Conservation (phyloP, 2,329 filamentous ascomycete species). For the Venturia pyrina region DNA sequence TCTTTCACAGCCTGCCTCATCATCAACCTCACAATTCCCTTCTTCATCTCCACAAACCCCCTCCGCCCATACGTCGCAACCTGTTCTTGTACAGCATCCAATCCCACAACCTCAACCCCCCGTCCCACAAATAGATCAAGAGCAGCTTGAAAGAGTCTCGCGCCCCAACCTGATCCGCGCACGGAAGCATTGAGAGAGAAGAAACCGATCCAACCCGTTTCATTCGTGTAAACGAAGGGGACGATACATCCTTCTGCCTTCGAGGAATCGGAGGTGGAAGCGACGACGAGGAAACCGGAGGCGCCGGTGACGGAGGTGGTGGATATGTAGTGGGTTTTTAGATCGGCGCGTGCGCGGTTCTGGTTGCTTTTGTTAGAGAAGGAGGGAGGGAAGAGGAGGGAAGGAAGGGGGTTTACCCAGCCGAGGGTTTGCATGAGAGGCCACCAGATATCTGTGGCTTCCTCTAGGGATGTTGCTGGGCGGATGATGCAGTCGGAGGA, state of each 20-base stretch:
- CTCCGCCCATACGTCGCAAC: constrained; percentile 25
- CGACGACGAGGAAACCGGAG: constrained; percentile 23
- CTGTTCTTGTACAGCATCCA: constrained; percentile 29
- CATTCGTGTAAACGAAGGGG: constrained; percentile 24
- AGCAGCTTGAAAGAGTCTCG: constrained; percentile 22
- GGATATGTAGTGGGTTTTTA: constrained; percentile 22
- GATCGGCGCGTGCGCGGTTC: constrained; percentile 26
- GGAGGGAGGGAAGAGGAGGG: too few species aligned
- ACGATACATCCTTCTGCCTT: constrained; percentile 25
- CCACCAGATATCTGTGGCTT: constrained; percentile 25
- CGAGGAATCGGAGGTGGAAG: constrained; percentile 16
- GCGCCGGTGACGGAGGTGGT: constrained; percentile 14
- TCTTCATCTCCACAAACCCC: constrained; percentile 22
- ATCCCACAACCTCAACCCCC: constrained; percentile 20
- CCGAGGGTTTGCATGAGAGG: constrained; percentile 24
- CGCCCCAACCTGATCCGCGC: constrained; percentile 25
- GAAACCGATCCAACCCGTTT: constrained; percentile 29
- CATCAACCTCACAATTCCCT: constrained; percentile 22
- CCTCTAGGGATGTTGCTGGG: constrained; percentile 16
- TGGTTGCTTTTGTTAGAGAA: constrained; percentile 12
- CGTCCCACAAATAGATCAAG: constrained; percentile 18
- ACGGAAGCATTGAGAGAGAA: constrained; percentile 24
- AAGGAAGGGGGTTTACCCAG: constrained; percentile 20
- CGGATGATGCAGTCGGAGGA: constrained; percentile 17
- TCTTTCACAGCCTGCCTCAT: constrained; percentile 16